Evolutionary conservation across 116 monocot genomes (phyloP), one percentile per base, ranked within the genome.

Genomic region (Cymodocea nodosa): DNA sequence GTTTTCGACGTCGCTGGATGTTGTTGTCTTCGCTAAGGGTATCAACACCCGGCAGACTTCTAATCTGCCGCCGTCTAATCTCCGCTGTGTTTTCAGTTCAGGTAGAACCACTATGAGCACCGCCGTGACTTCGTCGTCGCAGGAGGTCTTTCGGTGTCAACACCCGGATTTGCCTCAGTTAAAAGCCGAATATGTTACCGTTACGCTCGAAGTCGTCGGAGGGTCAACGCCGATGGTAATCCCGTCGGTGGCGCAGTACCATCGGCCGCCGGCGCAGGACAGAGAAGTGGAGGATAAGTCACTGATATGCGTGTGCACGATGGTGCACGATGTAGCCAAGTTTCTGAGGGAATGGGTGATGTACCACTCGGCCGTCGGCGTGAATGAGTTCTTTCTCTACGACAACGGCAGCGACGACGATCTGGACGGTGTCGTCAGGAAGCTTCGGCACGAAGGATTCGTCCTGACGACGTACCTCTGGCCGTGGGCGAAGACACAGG

Each of bases 401-500:
- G 92, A 92, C 75, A 92, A 92, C 79, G 83, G 81, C 14, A 88
- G 92, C 77, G 83, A 85, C 16, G 92, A 92, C 73, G 83, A 68
- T 18, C 64, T 92, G 6, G 60, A 52, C 0, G 13, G 24, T 3
- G 81, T 54, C 18, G 74, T 85, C 36, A 23, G 25, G 4, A 72
- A 14, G 16, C 81, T 87, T 18, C 13, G 12, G 0, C 62, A 50
- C 72, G 40, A 48, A 1, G 83, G 81, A 14, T 48, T 63, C 66
- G 55, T 71, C 75, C 68, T 93, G 5, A 70, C 62, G 50, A 71
- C 63, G 23, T 59, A 64, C 20, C 68, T 34, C 14, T 93, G 87
- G 92, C 92, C 85, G 30, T 93, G 92, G 92, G 73, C 80, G 15
- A 93, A 93, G 77, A 83, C 87, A 10, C 92, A 93, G 68, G 92